phyloP scores from a whole-genome alignment of 2,329 filamentous ascomycete genomes.

The Aspergillaceae sp. region DNA sequence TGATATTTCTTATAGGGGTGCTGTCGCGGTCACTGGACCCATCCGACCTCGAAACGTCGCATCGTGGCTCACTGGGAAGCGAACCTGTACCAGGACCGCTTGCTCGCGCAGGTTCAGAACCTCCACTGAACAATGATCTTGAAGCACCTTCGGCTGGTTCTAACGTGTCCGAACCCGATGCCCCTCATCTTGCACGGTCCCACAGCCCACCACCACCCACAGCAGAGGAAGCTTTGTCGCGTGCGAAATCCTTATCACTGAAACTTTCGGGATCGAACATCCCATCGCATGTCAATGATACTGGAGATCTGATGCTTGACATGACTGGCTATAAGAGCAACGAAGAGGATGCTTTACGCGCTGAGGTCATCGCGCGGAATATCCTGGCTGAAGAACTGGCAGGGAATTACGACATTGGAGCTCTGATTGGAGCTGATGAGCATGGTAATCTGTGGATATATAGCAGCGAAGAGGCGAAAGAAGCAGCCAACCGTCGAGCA shows the following conservation, averaged over 20 bases:
- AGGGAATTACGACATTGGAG: constrained; percentile 91
- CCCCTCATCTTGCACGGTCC: constrained; percentile 42
- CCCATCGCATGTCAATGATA: constrained; percentile 82
- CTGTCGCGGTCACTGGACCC: constrained; percentile 32
- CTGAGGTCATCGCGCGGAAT: constrained; percentile 86
- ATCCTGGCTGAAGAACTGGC: constrained; percentile 88
- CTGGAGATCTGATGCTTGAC: constrained; percentile 91
- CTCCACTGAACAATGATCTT: constrained; percentile 36
- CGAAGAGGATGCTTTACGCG: constrained; percentile 82
- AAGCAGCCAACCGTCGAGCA: constrained; percentile 64
- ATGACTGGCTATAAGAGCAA: constrained; percentile 96
- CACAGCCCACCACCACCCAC: constrained; percentile 68
- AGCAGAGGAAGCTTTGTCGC: constrained; percentile 66
- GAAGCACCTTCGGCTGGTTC: constrained; percentile 18
- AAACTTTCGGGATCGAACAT: constrained; percentile 87
- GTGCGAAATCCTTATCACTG: constrained; percentile 76
- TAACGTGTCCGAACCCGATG: constrained; percentile 8
- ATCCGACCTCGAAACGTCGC: constrained; percentile 17
- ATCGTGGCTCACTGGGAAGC: constrained; percentile 20
- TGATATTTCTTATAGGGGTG: constrained; percentile 21
- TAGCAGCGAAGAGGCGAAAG: constrained; percentile 91
- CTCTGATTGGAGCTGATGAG: constrained; percentile 89
- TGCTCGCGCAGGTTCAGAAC: constrained; percentile 47
- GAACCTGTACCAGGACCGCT: constrained; percentile 28
- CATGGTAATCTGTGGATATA: constrained; percentile 99